Percentiles rank a stretch among this genome's conserved stretches.
phyloP scores from a whole-genome alignment of 139 green algal genomes.

The Tetradesmus lagerheimii region DNA sequence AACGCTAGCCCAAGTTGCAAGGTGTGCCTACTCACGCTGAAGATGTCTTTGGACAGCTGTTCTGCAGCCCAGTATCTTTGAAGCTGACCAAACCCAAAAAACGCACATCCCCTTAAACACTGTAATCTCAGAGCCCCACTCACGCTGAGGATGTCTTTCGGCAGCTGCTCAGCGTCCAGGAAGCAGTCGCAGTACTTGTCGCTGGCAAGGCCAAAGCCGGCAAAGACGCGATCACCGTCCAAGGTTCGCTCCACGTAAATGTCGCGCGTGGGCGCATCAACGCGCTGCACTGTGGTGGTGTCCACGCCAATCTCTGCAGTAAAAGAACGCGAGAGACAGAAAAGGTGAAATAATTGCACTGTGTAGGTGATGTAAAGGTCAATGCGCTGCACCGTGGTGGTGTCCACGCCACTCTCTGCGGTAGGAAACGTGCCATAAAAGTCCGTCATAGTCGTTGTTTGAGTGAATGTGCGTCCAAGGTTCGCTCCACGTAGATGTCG shows the following conservation, averaged over 20 bases:
- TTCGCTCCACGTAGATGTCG: slow-evolving; percentile 85
- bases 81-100: slow-evolving; percentile 61
- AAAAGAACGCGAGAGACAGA: too few species aligned
- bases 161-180: slow-evolving; percentile 73
- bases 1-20: too few species aligned
- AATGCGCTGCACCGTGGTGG: too few species aligned
- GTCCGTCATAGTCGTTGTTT: too few species aligned
- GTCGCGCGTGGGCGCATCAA: slow-evolving; percentile 78
- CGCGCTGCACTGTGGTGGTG: slow-evolving; percentile 64
- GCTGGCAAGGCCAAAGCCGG: slow-evolving; percentile 80
- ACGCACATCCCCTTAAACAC: not conserved
- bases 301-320: slow-evolving; percentile 83
- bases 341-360: too few species aligned
- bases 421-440: too few species aligned
- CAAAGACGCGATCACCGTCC: slow-evolving; percentile 85
- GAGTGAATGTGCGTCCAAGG: too few species aligned
- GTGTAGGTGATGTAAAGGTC: too few species aligned
- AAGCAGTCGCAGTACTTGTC: slow-evolving; percentile 85
- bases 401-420: too few species aligned
- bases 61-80: slow-evolving; percentile 61
- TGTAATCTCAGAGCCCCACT: not conserved
- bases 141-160: slow-evolving; percentile 72
- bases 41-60: slow-evolving; percentile 69
- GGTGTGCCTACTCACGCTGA: slow-evolving; percentile 69
- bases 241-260: slow-evolving; percentile 82